Percentiles rank a stretch among this genome's conserved stretches.
Evolutionary conservation across 257 asterid genomes (phyloP).

Genomic region (Scutellaria galericulata): DNA sequence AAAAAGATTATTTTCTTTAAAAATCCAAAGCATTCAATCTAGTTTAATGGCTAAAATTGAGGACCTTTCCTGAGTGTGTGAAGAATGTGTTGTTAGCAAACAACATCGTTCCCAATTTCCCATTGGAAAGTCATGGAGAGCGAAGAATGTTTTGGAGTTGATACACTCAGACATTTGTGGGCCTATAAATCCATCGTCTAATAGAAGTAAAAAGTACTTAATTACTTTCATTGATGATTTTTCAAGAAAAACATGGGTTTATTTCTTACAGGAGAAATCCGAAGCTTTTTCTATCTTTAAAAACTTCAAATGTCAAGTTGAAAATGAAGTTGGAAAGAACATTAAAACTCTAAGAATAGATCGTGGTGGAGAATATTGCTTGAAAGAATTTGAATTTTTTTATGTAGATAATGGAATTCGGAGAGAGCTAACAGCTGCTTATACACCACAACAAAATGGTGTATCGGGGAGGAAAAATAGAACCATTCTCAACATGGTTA

Average conservation of each 20-base stretch:
- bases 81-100: background rate
- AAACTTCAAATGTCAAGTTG: no score
- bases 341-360: background rate
- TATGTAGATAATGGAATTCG: no score
- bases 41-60: background rate
- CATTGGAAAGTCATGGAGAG: background rate
- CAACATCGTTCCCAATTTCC: background rate
- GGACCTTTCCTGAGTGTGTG: background rate
- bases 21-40: no score
- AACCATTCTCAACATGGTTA: slow-evolving; percentile 14
- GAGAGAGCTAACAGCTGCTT: no score
- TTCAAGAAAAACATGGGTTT: no score
- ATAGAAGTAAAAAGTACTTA: background rate
- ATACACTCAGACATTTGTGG: slow-evolving; percentile 19
- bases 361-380: background rate
- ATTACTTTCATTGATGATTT: no score
- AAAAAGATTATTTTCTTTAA: no score
- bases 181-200: background rate
- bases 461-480: background rate
- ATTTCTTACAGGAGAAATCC: no score
- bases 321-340: background rate
- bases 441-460: no score
- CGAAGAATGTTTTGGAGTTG: background rate
- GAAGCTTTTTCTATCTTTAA: no score
- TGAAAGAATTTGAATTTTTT: no score